Percentiles rank a stretch among this genome's conserved stretches.
Evolutionary conservation across 768 basidiomycete genomes (phyloP).

Genomic region (Crepidotus variabilis): DNA sequence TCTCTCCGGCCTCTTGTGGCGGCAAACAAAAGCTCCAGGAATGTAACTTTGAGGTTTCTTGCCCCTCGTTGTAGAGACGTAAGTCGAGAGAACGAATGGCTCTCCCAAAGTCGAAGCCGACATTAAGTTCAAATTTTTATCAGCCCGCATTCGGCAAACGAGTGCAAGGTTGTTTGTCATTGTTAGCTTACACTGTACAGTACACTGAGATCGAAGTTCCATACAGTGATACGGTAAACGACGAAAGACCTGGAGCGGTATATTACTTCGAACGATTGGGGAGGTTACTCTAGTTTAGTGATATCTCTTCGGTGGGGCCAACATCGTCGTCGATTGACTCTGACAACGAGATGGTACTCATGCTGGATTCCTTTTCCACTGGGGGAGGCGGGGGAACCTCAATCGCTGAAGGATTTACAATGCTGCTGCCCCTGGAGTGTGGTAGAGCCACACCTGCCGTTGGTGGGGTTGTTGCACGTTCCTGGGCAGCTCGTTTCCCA

Average conservation of each 20-base stretch:
- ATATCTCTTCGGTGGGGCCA: constrained; percentile 75
- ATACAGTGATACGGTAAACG: too few species aligned
- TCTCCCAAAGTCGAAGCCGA: neutral
- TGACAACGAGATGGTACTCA: constrained; percentile 21
- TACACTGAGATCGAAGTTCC: too few species aligned
- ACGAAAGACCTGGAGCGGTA: too few species aligned
- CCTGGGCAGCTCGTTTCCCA: neutral
- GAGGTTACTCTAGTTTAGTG: constrained; percentile 32
- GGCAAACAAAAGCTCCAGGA: constrained; percentile 16
- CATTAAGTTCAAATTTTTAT: neutral
- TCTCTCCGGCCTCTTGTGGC: constrained; percentile 19
- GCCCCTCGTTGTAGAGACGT: neutral
- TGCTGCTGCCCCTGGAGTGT: constrained; percentile 14
- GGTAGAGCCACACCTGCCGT: neutral
- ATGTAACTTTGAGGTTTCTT: neutral
- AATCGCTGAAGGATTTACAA: constrained; percentile 59
- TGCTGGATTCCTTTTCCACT: constrained; percentile 62
- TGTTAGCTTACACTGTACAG: too few species aligned
- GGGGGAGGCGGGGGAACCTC: constrained; percentile 82
- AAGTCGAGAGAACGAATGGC: neutral
- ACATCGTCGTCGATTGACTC: constrained; percentile 71
- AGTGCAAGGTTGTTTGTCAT: neutral
- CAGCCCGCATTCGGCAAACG: neutral
- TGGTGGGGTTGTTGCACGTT: neutral
- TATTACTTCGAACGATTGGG: too few species aligned